Conservation (phyloP, 352 stramenopile genomes). For the Globisporangium megalacanthum region DNA sequence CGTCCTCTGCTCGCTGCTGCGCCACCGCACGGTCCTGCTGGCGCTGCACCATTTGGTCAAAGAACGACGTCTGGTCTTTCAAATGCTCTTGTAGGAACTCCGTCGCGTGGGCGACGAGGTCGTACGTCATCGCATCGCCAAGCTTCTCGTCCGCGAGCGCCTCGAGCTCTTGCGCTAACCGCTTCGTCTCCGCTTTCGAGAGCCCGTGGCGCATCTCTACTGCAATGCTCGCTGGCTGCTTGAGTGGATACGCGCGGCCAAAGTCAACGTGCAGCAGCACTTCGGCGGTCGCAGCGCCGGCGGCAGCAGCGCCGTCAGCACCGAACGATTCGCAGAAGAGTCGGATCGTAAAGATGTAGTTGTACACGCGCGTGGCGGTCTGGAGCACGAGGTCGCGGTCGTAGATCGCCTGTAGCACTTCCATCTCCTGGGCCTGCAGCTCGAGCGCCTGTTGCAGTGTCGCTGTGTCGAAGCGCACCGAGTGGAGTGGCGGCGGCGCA, state of each 20-base stretch:
- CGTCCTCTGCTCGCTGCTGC: slow-evolving; percentile 56
- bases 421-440: slow-evolving; percentile 74
- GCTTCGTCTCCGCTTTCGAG: slow-evolving; percentile 57
- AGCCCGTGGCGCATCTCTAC: slow-evolving; percentile 69
- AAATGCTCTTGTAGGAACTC: slow-evolving; percentile 81
- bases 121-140: slow-evolving; percentile 73
- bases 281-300: slow-evolving; percentile 39
- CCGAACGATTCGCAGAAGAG: slow-evolving; percentile 45
- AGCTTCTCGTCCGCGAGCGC: slow-evolving; percentile 55
- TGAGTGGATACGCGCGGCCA: slow-evolving; percentile 56
- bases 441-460: slow-evolving; percentile 46
- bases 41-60: slow-evolving; percentile 83
- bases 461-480: slow-evolving; percentile 25
- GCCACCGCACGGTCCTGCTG: slow-evolving; percentile 62
- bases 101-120: slow-evolving; percentile 75
- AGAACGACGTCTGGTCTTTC: slow-evolving; percentile 83
- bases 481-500: slow-evolving; percentile 7
- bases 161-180: slow-evolving; percentile 53
- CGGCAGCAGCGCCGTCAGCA: slow-evolving; percentile 3
- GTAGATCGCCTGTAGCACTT: slow-evolving; percentile 80
- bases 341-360: slow-evolving; percentile 80
- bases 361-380: slow-evolving; percentile 73
- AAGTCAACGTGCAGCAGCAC: slow-evolving; percentile 76
- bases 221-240: slow-evolving; percentile 54
- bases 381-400: slow-evolving; percentile 64